Base-by-base conservation (phyloP, 768 basidiomycete genomes). In the Podaxis mareebaensis region DNA sequence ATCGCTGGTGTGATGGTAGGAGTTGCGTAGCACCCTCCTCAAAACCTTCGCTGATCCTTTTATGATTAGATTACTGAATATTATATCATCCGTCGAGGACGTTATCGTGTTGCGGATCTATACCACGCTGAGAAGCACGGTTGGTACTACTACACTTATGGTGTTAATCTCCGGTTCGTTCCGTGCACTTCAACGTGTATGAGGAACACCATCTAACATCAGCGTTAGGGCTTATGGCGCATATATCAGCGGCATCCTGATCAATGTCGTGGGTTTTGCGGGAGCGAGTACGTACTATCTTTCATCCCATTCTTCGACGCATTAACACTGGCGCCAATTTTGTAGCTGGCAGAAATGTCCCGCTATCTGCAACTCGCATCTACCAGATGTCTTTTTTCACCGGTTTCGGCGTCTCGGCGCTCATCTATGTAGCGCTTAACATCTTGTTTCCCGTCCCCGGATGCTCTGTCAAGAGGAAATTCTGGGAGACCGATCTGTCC, bases 331-430 rank as follows among this genome's bases (percentile, higher is more conserved):
- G 48, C 20, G 17, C 61, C 8, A 24, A 20, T 56, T 13, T 44
- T 59, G 38, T 59, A 84, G 85, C 85, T 33, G 89, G 89, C 7
- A 79, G 78, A 42, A 73, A 70, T 0, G 91, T 93, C 1, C 86
- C 90, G 5, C 69, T 88, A 26, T 84, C 83, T 4, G 91, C 91
- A 1, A 90, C 85, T n/a, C 81, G 85, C 59, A 83, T 91, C 66
- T 92, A 90, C 73, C 77, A 88, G 58, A 81, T 93, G 78, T 86
- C 90, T 12, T 95, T 93, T 82, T 90, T 93, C 76, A 89, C 89
- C n/a, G 92, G 92, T 30, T 90, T 92, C 67, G 85, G 84, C 33
- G 82, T 88, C 48, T 90, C 91, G 1, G 78, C 83, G 8, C 54
- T 90, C 63, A 70, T 89, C 49, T 95, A 94, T 74, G 83, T 77